A percentile compares a stretch with the other conserved stretches of the same genome.
Conservation (phyloP, 768 basidiomycete genomes). For the Strobilomyces dryophilus region DNA sequence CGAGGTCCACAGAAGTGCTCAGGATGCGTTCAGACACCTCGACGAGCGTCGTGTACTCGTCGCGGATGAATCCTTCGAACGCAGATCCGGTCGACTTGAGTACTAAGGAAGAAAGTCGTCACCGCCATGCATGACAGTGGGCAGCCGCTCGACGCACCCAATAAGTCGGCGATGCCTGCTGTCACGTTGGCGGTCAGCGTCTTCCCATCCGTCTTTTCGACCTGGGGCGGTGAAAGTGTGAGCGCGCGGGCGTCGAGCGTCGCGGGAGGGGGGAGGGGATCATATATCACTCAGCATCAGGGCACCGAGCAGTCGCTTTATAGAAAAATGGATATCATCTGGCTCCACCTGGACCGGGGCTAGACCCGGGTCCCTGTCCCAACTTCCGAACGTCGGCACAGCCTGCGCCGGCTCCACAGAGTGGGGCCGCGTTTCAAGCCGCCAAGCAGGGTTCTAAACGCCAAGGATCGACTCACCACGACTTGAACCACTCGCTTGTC, state of each 20-base stretch:
- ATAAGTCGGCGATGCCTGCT: slow-evolving; percentile 72
- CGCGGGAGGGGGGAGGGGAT: not conserved
- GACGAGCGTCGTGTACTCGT: slow-evolving; percentile 84
- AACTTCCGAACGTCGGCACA: slow-evolving; percentile 5
- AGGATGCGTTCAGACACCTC: slow-evolving; percentile 88
- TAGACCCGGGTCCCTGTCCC: slow-evolving; percentile 14
- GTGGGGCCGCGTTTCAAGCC: slow-evolving; percentile 9
- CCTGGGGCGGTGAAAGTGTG: slow-evolving; percentile 28
- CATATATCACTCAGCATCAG: not conserved
- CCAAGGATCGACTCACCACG: slow-evolving; percentile 37
- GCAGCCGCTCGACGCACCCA: slow-evolving; percentile 47
- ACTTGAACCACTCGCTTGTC: slow-evolving; percentile 73
- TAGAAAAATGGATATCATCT: slow-evolving; percentile 4
- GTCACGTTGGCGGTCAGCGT: slow-evolving; percentile 58
- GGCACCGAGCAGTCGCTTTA: slow-evolving; percentile 9
- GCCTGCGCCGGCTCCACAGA: slow-evolving; percentile 16
- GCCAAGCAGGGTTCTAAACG: slow-evolving; percentile 1
- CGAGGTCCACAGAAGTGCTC: slow-evolving; percentile 79
- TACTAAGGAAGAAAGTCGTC: slow-evolving; percentile 40
- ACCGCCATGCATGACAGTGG: not conserved
- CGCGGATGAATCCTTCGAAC: slow-evolving; percentile 75
- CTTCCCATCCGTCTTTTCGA: slow-evolving; percentile 69
- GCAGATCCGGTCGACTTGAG: slow-evolving; percentile 87
- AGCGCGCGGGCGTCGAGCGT: not conserved
- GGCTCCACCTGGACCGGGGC: slow-evolving; percentile 26